Evolutionary conservation across 208 protist species (phyloP).

Genomic region (Acanthamoeba rhysodes): DNA sequence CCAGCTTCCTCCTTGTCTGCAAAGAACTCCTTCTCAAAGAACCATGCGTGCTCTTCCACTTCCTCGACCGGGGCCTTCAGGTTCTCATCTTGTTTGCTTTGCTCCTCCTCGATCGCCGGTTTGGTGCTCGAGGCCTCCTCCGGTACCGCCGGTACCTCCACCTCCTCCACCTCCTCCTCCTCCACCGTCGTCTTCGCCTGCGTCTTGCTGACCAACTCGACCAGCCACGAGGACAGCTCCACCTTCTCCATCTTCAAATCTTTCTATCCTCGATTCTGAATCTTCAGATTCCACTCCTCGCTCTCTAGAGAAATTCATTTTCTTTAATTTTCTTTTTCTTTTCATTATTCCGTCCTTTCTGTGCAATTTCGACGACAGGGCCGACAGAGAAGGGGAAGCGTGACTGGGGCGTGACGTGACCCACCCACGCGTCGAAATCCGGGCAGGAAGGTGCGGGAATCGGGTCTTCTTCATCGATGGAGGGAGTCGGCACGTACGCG

Average conservation of each 20-base stretch:
- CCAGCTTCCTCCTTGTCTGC: neutral
- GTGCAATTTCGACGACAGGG: neutral
- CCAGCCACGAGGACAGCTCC: neutral
- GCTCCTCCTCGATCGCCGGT: too few relatives aligned
- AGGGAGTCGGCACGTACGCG: too few relatives aligned
- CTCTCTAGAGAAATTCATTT: neutral
- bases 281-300: too few relatives aligned
- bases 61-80: neutral
- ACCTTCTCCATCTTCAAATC: neutral
- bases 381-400: neutral
- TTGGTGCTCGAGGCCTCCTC: neutral
- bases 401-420: neutral
- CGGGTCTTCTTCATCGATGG: too few relatives aligned
- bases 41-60: conserved; percentile 6
- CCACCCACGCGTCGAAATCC: neutral
- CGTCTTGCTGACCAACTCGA: neutral
- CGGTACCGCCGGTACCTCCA: neutral
- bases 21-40: conserved; percentile 52
- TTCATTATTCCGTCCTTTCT: too few relatives aligned
- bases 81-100: neutral
- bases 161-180: neutral
- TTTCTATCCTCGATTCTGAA: neutral
- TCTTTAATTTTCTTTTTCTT: neutral
- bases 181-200: neutral
- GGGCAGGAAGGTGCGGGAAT: neutral